These are phyloP conservation scores for Grosmannia penicillata DNA, from an alignment of 2,329 filamentous ascomycete genomes.

Conservation along the genomic window DNA sequence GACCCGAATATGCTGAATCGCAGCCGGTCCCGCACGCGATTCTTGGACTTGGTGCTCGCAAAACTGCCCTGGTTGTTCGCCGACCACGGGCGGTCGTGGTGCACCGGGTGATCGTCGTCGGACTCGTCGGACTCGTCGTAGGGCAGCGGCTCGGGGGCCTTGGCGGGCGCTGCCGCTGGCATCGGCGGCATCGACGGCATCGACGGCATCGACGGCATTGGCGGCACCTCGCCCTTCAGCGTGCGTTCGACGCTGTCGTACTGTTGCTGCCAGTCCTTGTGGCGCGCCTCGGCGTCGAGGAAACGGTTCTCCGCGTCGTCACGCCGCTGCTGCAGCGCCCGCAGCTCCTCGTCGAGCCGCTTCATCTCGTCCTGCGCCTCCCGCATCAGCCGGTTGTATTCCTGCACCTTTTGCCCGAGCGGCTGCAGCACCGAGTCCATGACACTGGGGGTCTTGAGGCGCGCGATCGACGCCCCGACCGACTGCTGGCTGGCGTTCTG, in stretches of 20 bases:
- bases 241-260: constrained; percentile 1
- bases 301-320: not conserved
- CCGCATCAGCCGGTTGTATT: constrained; percentile 1
- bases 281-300: not conserved
- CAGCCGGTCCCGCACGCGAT: not conserved
- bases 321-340: not conserved
- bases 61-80: constrained; percentile 1
- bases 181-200: not conserved
- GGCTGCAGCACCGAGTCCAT: constrained; percentile 1
- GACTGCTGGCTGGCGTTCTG: not conserved
- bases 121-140: not conserved
- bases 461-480: not conserved
- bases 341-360: not conserved
- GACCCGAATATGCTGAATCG: not conserved
- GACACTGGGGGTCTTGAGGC: constrained; percentile 1
- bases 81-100: not conserved
- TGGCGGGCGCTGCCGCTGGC: too few species aligned
- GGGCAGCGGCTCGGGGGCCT: not conserved
- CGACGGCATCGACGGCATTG: not conserved
- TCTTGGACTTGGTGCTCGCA: constrained; percentile 1
- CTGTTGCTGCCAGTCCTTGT: constrained; percentile 2
- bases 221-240: not conserved
- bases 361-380: constrained; percentile 1
- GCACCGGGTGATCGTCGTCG: not conserved
- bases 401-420: not conserved